phyloP scores from a whole-genome alignment of 352 stramenopile species.

The Phytopythium oedochilum region DNA sequence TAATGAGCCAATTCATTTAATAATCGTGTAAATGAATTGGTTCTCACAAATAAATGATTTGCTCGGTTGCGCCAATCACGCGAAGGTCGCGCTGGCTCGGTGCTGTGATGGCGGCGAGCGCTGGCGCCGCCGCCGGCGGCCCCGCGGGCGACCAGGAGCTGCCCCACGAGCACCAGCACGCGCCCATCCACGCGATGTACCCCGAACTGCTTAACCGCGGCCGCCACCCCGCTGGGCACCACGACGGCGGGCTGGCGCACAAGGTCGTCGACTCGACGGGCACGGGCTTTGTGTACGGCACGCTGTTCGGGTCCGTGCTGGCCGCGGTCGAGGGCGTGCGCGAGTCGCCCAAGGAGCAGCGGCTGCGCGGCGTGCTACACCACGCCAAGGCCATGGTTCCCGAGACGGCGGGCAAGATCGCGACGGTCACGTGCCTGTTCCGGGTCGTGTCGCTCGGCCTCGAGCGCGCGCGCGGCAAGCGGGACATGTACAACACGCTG shows the following conservation, averaged over 20 bases:
- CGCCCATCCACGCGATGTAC: background rate
- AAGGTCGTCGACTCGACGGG: slow-evolving; percentile 21
- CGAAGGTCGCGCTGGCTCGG: too few species aligned
- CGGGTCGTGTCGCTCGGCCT: slow-evolving; percentile 17
- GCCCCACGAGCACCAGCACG: background rate
- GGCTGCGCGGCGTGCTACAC: slow-evolving; percentile 22
- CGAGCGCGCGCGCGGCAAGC: slow-evolving; percentile 15
- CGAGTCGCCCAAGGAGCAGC: slow-evolving; percentile 23
- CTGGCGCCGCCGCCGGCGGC: too few species aligned
- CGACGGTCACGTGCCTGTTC: slow-evolving; percentile 34
- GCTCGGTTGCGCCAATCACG: too few species aligned
- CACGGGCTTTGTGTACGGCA: slow-evolving; percentile 36
- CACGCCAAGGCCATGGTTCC: slow-evolving; percentile 27
- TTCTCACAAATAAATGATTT: too few species aligned
- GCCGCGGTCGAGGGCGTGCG: slow-evolving; percentile 24
- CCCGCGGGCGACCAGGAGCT: background rate
- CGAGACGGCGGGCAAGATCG: slow-evolving; percentile 33
- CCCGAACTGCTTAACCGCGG: background rate
- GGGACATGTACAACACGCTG: slow-evolving; percentile 36
- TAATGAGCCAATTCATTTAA: too few species aligned
- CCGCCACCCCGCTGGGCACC: background rate
- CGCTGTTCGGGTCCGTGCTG: slow-evolving; percentile 30
- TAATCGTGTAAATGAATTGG: too few species aligned
- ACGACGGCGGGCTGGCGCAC: background rate
- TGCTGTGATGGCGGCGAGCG: background rate